Evolutionary conservation across 2,329 filamentous ascomycete genomes (phyloP).

Genomic region (Xylaria multiplex): DNA sequence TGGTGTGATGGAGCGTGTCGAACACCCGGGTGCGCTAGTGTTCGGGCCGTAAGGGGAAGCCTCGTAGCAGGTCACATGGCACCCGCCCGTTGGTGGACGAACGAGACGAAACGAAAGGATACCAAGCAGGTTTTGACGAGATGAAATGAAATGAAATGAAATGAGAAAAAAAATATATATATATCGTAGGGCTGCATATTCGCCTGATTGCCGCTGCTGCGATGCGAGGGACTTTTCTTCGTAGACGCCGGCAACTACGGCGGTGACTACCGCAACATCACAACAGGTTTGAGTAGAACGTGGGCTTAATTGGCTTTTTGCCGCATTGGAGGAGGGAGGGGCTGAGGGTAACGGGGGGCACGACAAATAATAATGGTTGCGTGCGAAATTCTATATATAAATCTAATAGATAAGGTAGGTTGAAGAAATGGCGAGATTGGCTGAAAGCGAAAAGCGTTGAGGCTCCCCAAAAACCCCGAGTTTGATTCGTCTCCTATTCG

Average conservation of each 20-base stretch:
- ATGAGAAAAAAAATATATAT: too few relatives aligned
- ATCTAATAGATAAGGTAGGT: conserved; percentile 20
- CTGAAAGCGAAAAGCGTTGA: conserved; percentile 17
- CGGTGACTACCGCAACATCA: background rate
- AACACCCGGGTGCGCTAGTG: conserved; percentile 1
- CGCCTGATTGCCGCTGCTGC: conserved; percentile 20
- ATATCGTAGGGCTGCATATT: conserved; percentile 36
- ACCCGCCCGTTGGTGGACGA: conserved; percentile 17
- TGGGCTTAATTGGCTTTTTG: background rate
- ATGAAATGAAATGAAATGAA: background rate
- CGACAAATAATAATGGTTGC: conserved; percentile 11
- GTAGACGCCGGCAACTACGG: conserved; percentile 11
- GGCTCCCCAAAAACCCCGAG: conserved; percentile 2
- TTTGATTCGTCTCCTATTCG: conserved; percentile 24
- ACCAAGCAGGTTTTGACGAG: conserved; percentile 5
- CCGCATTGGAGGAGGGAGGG: background rate
- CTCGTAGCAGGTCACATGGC: conserved; percentile 5
- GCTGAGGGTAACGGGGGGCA: conserved; percentile 23
- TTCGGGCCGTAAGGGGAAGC: conserved; percentile 1
- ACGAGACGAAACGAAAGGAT: conserved; percentile 15
- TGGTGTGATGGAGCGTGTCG: background rate
- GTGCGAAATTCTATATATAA: conserved; percentile 31
- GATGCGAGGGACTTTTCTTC: conserved; percentile 32
- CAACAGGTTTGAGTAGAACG: conserved; percentile 3
- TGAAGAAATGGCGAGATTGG: conserved; percentile 13